Conservation (phyloP, 2,329 filamentous ascomycete species). For the Paecilomyces niveus region DNA sequence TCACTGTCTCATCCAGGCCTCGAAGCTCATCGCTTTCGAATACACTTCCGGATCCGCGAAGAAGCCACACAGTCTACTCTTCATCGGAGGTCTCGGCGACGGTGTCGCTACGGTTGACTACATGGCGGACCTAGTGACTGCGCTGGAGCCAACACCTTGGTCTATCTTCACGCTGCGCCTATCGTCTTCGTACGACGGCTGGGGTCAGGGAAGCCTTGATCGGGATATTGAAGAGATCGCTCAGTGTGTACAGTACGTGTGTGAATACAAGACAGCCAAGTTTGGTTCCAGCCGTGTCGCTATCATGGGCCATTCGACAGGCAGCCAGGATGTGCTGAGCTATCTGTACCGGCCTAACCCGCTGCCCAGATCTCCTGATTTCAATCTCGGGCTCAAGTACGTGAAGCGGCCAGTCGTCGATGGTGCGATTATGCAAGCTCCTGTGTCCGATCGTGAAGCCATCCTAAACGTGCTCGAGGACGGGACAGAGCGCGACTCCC, state of each 20-base stretch:
- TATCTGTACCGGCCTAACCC: constrained; percentile 40
- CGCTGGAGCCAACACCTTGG: constrained; percentile 29
- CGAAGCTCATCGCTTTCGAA: constrained; percentile 7
- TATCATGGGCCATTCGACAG: constrained; percentile 55
- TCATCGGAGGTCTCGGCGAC: constrained; percentile 64
- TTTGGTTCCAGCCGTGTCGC: constrained; percentile 42
- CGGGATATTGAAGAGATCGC: constrained; percentile 5
- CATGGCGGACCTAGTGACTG: constrained; percentile 35
- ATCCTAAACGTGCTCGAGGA: constrained; percentile 38
- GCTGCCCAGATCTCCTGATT: constrained; percentile 5
- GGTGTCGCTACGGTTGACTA: constrained; percentile 61
- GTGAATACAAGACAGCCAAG: constrained; percentile 3
- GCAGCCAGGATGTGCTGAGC: constrained; percentile 55
- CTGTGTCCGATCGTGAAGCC: constrained; percentile 65
- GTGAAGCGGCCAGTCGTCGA: constrained; percentile 47
- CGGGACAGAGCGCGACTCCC: constrained; percentile 1
- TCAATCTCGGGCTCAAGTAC: constrained; percentile 18
- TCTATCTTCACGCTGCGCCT: constrained; percentile 37
- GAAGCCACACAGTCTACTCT: constrained; percentile 55
- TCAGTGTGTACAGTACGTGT: constrained; percentile 5
- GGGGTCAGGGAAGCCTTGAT: constrained; percentile 3
- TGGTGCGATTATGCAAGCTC: constrained; percentile 65
- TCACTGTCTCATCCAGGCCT: not conserved
- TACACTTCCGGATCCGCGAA: constrained; percentile 5
- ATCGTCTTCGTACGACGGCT: constrained; percentile 24